A percentile compares a stretch with the other conserved stretches of the same genome.
Evolutionary conservation across 306 rosid genomes (phyloP).

Genomic region (Medicago arabica): DNA sequence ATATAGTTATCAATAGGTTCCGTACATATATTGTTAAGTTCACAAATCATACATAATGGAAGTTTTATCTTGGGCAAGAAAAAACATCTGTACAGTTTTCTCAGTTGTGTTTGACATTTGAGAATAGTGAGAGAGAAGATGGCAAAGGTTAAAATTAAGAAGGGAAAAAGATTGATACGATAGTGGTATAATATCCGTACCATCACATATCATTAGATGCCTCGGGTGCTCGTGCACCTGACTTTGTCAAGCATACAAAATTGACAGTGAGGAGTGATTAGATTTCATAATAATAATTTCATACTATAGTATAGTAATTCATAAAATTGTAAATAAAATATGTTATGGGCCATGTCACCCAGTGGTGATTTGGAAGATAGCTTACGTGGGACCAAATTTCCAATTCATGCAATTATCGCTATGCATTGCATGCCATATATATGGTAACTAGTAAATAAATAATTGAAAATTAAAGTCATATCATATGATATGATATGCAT

Average conservation of each 20-base stretch:
- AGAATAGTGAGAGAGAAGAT: not conserved
- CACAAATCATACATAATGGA: too few species aligned
- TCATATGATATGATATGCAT: not conserved
- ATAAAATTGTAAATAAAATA: not conserved
- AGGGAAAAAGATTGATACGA: constrained; percentile 20
- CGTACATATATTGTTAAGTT: too few species aligned
- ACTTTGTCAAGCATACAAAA: constrained; percentile 45
- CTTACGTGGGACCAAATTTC: constrained; percentile 18
- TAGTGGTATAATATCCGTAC: constrained; percentile 43
- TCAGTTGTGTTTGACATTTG: constrained; percentile 19
- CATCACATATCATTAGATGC: constrained; percentile 45
- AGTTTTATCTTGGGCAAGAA: too few species aligned
- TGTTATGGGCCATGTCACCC: constrained; percentile 2
- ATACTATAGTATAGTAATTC: too few species aligned
- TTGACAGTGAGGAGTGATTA: constrained; percentile 29
- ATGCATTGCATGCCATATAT: not conserved
- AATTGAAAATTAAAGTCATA: too few species aligned
- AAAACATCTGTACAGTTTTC: not conserved
- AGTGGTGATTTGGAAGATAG: constrained; percentile 28
- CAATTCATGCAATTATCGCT: not conserved
- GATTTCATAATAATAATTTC: not conserved
- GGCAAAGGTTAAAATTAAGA: not conserved
- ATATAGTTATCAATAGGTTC: too few species aligned
- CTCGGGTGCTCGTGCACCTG: constrained; percentile 53
- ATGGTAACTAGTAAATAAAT: not conserved